Base-by-base conservation (phyloP, 495 filamentous ascomycete genomes). In the Halenospora varia region DNA sequence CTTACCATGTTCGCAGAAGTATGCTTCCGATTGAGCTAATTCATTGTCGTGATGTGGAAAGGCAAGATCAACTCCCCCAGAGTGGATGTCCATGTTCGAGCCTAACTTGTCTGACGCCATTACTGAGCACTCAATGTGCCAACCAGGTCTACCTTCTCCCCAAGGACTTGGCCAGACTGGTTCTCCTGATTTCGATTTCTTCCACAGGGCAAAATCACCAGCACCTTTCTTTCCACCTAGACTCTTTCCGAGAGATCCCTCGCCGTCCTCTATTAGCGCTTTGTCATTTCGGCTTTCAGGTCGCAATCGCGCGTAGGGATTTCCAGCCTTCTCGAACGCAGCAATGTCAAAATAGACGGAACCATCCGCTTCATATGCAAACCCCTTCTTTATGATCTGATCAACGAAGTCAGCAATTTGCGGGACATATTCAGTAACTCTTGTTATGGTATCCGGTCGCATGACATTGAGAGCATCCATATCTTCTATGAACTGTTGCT, bases 11-110 rank as follows among this genome's bases (percentile, higher is more conserved):
- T 77, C 59, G 62, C 78, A 77, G 55, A 72, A 97, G 70, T 91
- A 96, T 23, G 92, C 94, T 70, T 97, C 93, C 61, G 86, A 90
- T 72, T 97, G 94, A 0, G 94, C 94, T 48, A 97, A 74, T 72
- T 97, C 93, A 59, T 96, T 97, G 68, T 97, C 94, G 66, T 97
- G 94, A 71, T 98, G 94, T 1, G 94, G 94, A 70, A 97, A 97
- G 6, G 87, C 86, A 51, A 97, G 79, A 70, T 98, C 94, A 52
- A 96, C 87, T 39, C 94, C 94, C 9, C 94, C 94, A 19, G 89
- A 93, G 69, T 97, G 92, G 50, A 97, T 88, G 71, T 98, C 94
- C 70, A 98, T 88, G 53, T 82, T 75, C 42, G 82, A 75, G 8
- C 93, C 94, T 3, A 98, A 76, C 26, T 88, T 82, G 54, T 90